phyloP scores from a whole-genome alignment of 768 basidiomycete genomes.

The Lactarius vividus region DNA sequence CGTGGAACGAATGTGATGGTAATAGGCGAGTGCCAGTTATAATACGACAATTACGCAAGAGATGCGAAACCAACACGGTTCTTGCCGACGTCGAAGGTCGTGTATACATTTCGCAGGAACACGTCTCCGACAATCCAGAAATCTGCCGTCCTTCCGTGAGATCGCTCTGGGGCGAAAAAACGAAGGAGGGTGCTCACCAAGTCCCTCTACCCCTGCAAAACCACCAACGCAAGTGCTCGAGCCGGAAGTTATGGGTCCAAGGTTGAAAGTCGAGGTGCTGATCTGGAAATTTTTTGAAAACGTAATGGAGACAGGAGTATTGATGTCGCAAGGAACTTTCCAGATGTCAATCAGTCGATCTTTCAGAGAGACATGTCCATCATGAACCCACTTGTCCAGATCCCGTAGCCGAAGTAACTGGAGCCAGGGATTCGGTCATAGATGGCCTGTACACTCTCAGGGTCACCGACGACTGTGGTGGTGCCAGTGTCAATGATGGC shows the following conservation, averaged over 20 bases:
- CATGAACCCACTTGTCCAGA: background rate
- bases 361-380: background rate
- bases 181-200: background rate
- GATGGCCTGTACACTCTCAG: background rate
- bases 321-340: background rate
- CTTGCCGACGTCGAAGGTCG: background rate
- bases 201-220: background rate
- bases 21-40: no score
- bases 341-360: background rate
- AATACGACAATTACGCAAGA: no score
- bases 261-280: background rate
- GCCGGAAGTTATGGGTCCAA: no score
- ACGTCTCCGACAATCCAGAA: background rate
- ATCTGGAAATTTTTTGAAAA: background rate
- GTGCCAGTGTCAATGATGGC: slow-evolving; percentile 37
- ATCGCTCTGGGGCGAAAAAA: background rate
- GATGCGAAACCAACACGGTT: background rate
- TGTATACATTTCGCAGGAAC: background rate
- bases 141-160: background rate
- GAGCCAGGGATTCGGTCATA: background rate
- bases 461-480: slow-evolving; percentile 31
- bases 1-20: no score
- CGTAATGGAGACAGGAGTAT: background rate
- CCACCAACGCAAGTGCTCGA: background rate
- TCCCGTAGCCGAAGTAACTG: background rate